A percentile compares a stretch with the other conserved stretches of the same genome.
phyloP scores from a whole-genome alignment of 495 filamentous ascomycete genomes.

The Trypethelium eluteriae region DNA sequence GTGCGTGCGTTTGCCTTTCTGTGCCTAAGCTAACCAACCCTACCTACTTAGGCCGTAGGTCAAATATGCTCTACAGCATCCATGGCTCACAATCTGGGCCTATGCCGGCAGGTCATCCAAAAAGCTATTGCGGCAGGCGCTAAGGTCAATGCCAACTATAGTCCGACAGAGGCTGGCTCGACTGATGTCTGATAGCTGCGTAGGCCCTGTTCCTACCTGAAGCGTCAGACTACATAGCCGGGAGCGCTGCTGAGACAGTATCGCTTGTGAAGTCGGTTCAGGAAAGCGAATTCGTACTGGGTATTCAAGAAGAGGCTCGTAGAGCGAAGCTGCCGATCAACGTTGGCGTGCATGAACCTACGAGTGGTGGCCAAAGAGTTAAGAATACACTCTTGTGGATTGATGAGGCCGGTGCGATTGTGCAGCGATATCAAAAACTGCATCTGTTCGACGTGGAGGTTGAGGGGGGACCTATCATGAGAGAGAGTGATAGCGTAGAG shows the following conservation, averaged over 20 bases:
- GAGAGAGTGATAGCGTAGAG: constrained; percentile 59
- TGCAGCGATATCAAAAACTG: constrained; percentile 65
- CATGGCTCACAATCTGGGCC: constrained; percentile 68
- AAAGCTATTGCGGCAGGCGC: constrained; percentile 70
- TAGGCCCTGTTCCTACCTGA: constrained; percentile 88
- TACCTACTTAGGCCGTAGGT: constrained; percentile 59
- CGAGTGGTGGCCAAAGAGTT: constrained; percentile 47
- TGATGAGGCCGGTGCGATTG: constrained; percentile 52
- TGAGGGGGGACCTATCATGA: constrained; percentile 52
- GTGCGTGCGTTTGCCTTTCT: neutral
- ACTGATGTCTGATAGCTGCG: constrained; percentile 8
- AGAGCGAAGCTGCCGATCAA: constrained; percentile 60
- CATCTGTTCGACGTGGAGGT: constrained; percentile 72
- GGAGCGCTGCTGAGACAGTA: constrained; percentile 56
- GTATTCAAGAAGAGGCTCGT: constrained; percentile 59
- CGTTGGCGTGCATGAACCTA: constrained; percentile 80
- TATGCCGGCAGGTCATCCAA: constrained; percentile 62
- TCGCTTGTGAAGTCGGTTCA: constrained; percentile 54
- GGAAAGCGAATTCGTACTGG: constrained; percentile 58
- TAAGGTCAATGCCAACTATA: constrained; percentile 48
- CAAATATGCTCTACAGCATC: constrained; percentile 78
- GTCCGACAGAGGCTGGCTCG: neutral
- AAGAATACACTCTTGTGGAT: constrained; percentile 67
- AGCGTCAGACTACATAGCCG: constrained; percentile 80
- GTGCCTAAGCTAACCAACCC: constrained; percentile 3